Percentiles rank a stretch among this genome's conserved stretches.
phyloP scores from a whole-genome alignment of 1,139 yeast species.

The Suhomyces coccinellae region DNA sequence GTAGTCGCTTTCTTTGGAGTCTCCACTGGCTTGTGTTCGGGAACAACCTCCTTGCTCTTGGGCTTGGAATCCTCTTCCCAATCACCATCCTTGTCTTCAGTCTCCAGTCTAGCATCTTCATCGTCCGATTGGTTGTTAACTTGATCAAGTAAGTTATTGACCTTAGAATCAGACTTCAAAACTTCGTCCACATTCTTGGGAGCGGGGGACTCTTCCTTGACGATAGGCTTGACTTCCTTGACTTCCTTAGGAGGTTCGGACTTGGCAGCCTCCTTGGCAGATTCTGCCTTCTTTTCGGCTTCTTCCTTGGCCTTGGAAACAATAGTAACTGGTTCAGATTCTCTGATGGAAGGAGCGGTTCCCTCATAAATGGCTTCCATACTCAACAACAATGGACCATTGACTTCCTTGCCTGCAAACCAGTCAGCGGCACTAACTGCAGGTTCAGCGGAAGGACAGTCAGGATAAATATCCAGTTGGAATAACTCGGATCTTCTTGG shows the following conservation, averaged over 20 bases:
- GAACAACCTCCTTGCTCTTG: slow-evolving; percentile 15
- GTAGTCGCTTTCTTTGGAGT: slow-evolving; percentile 15
- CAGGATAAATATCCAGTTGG: slow-evolving; percentile 91
- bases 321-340: slow-evolving; percentile 34
- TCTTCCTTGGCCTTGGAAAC: slow-evolving; percentile 30
- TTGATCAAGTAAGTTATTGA: slow-evolving; percentile 38
- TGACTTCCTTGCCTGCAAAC: slow-evolving; percentile 71
- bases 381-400: slow-evolving; percentile 78
- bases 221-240: slow-evolving; percentile 7
- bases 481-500: slow-evolving; percentile 93
- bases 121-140: slow-evolving; percentile 44
- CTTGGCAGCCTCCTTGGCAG: slow-evolving; percentile 18
- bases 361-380: slow-evolving; percentile 83
- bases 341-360: slow-evolving; percentile 45
- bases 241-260: slow-evolving; percentile 9
- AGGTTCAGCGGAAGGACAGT: slow-evolving; percentile 77
- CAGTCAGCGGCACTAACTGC: slow-evolving; percentile 81
- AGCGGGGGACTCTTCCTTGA: slow-evolving; percentile 16
- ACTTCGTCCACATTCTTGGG: slow-evolving; percentile 39
- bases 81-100: slow-evolving; percentile 36
- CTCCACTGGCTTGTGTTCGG: slow-evolving; percentile 11
- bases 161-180: slow-evolving; percentile 42
- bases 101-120: slow-evolving; percentile 31
- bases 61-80: slow-evolving; percentile 46
- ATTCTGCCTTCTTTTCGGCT: slow-evolving; percentile 21